Conservation (phyloP, 106 monocot species). For the Alisma plantagoaquatica region DNA sequence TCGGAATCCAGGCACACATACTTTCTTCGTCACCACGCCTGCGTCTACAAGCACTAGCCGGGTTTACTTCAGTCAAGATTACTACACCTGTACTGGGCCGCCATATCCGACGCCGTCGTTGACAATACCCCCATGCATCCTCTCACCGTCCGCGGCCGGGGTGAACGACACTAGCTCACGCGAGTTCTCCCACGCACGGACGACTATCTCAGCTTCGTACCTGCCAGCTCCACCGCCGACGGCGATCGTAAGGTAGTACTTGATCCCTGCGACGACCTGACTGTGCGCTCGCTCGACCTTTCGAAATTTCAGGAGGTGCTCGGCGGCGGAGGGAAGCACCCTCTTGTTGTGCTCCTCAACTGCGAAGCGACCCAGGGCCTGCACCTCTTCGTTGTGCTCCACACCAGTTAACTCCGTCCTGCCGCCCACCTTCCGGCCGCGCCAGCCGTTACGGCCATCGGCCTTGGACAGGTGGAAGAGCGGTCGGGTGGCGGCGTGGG, state of each 20-base stretch:
- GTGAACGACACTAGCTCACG: neutral
- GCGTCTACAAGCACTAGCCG: too few species aligned
- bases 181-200: neutral
- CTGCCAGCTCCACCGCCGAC: neutral
- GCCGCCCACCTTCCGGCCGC: neutral
- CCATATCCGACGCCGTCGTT: too few species aligned
- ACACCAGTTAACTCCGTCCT: neutral
- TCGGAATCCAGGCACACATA: too few species aligned
- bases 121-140: too few species aligned
- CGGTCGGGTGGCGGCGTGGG: neutral
- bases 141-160: neutral
- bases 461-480: constrained; percentile 2
- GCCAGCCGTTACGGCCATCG: neutral
- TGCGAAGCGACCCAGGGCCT: constrained; percentile 4
- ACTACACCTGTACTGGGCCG: too few species aligned
- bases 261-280: constrained; percentile 8
- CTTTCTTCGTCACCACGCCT: too few species aligned
- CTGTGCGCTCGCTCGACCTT: constrained; percentile 2
- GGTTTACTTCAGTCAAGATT: too few species aligned
- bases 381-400: constrained; percentile 5
- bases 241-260: constrained; percentile 5
- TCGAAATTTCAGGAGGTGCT: neutral
- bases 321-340: neutral
- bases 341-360: constrained; percentile 8
- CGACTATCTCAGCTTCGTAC: constrained; percentile 5